Conservation (phyloP, 208 protist genomes). For the Vickermania spadyakhi region DNA sequence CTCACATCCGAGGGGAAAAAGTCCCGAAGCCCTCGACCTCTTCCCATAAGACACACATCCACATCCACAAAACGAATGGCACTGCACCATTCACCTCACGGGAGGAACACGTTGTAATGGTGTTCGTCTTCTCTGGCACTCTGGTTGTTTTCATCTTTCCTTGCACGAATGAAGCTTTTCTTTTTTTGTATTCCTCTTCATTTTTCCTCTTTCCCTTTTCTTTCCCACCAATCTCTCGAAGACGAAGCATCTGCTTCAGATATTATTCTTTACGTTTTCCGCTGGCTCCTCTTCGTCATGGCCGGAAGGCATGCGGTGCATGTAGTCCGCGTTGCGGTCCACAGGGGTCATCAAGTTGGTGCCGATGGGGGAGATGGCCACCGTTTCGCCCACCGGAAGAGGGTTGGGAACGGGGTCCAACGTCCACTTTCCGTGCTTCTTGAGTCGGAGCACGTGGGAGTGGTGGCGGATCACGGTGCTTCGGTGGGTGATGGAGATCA, state of each 20-base stretch:
- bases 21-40: no score
- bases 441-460: conserved; percentile 51
- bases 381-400: conserved; percentile 28
- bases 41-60: no score
- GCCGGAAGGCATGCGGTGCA: not conserved
- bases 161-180: not conserved
- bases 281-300: not conserved
- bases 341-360: not conserved
- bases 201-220: no score
- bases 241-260: not conserved
- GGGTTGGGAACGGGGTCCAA: conserved; percentile 33
- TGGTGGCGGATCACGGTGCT: conserved; percentile 74
- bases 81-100: no score
- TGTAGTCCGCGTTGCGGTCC: not conserved
- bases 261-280: not conserved
- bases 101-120: no score
- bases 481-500: conserved; percentile 80
- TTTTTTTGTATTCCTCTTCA: no score
- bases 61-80: no score
- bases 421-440: conserved; percentile 36
- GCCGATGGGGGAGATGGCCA: conserved; percentile 6
- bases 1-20: no score
- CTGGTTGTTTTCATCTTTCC: not conserved
- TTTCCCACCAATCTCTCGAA: no score
- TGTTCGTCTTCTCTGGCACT: not conserved